A percentile compares a stretch with the other conserved stretches of the same genome.
Conservation (phyloP, 139 green algal species). For the Axilococcus clingmanii region DNA sequence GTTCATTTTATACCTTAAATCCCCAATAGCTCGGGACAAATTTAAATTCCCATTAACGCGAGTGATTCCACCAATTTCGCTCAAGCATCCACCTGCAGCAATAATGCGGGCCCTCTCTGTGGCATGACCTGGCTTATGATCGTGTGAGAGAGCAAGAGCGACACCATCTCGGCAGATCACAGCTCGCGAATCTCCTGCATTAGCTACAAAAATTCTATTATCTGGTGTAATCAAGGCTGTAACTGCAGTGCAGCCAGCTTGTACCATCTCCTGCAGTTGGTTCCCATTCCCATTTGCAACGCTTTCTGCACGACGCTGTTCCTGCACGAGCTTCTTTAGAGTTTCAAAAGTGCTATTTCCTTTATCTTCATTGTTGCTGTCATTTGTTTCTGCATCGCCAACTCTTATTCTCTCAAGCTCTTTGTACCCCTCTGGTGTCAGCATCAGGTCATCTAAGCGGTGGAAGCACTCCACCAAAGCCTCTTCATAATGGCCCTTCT, state of each 20-base stretch:
- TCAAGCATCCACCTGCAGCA: constrained; percentile 62
- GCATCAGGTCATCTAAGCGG: constrained; percentile 29
- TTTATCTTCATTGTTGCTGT: not conserved
- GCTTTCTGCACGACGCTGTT: constrained; percentile 17
- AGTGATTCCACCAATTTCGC: constrained; percentile 31
- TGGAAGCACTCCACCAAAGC: constrained; percentile 30
- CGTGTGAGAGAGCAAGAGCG: constrained; percentile 51
- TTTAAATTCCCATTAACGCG: constrained; percentile 94
- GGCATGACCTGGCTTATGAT: constrained; percentile 76
- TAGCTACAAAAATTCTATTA: constrained; percentile 73
- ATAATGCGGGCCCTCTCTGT: constrained; percentile 68
- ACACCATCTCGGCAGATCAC: constrained; percentile 52
- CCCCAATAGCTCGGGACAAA: constrained; percentile 87
- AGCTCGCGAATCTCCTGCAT: constrained; percentile 79
- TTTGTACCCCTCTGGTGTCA: constrained; percentile 11
- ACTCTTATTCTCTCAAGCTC: constrained; percentile 10
- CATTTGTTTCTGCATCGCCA: constrained; percentile 4
- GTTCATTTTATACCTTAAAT: constrained; percentile 92
- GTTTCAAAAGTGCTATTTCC: constrained; percentile 21
- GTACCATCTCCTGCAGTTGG: not conserved
- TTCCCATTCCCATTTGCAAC: not conserved
- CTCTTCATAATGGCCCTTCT: constrained; percentile 44
- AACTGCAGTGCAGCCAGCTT: constrained; percentile 79
- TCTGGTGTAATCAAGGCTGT: constrained; percentile 67
- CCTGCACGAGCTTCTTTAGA: constrained; percentile 22